Evolutionary conservation across 225 moss, liverwort and hornwort genomes (phyloP), one percentile per base, ranked within the genome.

Genomic region (Lunularia cruciata): DNA sequence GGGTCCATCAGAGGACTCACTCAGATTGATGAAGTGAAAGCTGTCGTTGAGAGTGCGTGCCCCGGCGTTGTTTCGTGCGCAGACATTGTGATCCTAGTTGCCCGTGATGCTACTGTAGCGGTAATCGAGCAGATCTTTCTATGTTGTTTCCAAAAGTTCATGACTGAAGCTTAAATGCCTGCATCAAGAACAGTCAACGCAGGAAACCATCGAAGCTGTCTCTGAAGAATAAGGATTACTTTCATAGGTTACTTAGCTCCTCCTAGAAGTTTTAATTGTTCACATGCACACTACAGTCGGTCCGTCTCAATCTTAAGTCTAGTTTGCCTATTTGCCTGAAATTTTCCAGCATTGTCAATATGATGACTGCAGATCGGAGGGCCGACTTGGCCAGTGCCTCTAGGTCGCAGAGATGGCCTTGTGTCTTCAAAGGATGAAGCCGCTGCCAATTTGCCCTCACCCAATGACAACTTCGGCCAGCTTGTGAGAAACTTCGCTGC

Each of bases 361-460:
- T n/a, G n/a, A n/a, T n/a, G n/a, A n/a, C n/a, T n/a, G n/a, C 81
- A 81, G 81, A 74, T 74, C 18, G 81, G 77, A 48, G 81, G 81
- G 46, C 81, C 81, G 26, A 32, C 38, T 0, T 81, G 77, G 77
- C 31, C 14, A 13, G 81, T 81, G 2, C 74, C 70, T 6, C 65
- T 74, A 0, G 81, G 81, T 56, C 73, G 81, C 14, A 74, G 77
- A 67, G 81, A 81, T 54, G 81, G 81, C 47, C 5, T n/a, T 0
- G 3, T 71, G 3, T 74, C 77, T 28, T 26, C 2, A 0, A 70
- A 56, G 5, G 32, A 27, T 13, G 52, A 60, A 19, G 81, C 81
- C 12, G 0, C 0, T 32, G 25, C 40, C 23, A 22, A 3, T 42
- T 8, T 81, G 39, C 81, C 81, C 3, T 18, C 11, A 2, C 59